Base-by-base conservation (phyloP, 2,329 filamentous ascomycete species). In the Xylariaceae sp. region DNA sequence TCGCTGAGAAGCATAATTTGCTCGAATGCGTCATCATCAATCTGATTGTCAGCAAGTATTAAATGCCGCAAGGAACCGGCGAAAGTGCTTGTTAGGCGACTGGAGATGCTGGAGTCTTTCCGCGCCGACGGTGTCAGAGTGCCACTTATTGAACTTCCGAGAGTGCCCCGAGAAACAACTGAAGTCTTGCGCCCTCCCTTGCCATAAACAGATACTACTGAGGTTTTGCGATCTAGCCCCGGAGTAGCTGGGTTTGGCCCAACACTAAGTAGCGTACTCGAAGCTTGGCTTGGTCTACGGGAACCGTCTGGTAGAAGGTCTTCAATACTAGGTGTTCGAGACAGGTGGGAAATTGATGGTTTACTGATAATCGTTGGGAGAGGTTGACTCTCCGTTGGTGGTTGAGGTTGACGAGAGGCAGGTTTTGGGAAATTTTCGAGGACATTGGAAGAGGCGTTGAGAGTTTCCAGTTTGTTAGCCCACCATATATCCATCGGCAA, bases 401-500 rank as follows among this genome's bases (percentile, higher is more conserved):
- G 71, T 47, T 87, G 83, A 16, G 85, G 81, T 44, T 84, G 75
- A 45, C 89, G 84, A 8, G 87, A 87, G 1, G 85, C 80, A 19
- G 89, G 89, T 67, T 95, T 96, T 1, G 94, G 94, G 67, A 99
- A 97, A 39, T 83, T 84, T 47, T 92, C 87, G 18, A 99, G 78
- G 6, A 97, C 86, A 63, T 99, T 99, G 10, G 94, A 96, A 0
- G 92, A 97, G 12, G 95, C 86, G 64, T 99, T 99, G 55, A 99
- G 80, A 0, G 87, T 92, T 70, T 97, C 92, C 51, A 99, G 73
- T 67, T 87, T 91, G 63, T 87, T 86, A 48, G 92, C 92, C 78
- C 89, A 92, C 94, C 94, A 99, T n/a, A 99, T 80, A 67, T 99
- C 94, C 67, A 89, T 84, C 1, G 94, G 94, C 30, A 99, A 76